Evolutionary conservation across 2,329 filamentous ascomycete genomes (phyloP).

Genomic region (Fusarium sp.): DNA sequence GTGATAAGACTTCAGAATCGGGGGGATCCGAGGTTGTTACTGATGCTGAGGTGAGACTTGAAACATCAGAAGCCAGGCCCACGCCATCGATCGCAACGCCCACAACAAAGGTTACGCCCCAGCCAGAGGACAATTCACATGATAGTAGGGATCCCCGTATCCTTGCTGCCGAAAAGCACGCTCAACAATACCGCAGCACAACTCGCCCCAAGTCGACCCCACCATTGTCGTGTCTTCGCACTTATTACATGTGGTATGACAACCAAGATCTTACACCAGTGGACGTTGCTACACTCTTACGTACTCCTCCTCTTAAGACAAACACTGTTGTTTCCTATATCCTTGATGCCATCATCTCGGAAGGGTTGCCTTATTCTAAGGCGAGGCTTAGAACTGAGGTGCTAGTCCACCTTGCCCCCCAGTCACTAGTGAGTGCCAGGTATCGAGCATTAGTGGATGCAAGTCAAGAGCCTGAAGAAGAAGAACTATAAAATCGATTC

Average conservation of each 20-base stretch:
- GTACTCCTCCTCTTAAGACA: slow-evolving; percentile 65
- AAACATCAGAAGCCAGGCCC: background rate
- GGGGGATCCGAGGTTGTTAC: slow-evolving; percentile 3
- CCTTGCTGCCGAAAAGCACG: slow-evolving; percentile 52
- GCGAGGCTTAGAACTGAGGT: slow-evolving; percentile 56
- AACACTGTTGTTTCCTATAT: slow-evolving; percentile 68
- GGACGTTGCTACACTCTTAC: slow-evolving; percentile 62
- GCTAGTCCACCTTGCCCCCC: slow-evolving; percentile 46
- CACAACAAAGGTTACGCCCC: background rate
- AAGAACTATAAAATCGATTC: background rate
- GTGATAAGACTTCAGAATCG: slow-evolving; percentile 48
- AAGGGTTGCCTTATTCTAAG: slow-evolving; percentile 59
- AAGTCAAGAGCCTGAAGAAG: slow-evolving; percentile 1
- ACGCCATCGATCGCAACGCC: background rate
- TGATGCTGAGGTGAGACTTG: slow-evolving; percentile 18
- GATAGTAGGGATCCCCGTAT: slow-evolving; percentile 51
- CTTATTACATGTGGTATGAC: slow-evolving; percentile 71
- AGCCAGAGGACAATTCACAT: background rate
- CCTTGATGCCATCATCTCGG: slow-evolving; percentile 60
- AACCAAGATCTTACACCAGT: slow-evolving; percentile 58
- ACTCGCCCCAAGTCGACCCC: slow-evolving; percentile 37
- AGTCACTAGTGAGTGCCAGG: slow-evolving; percentile 9
- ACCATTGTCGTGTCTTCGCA: slow-evolving; percentile 54
- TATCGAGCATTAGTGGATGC: slow-evolving; percentile 42
- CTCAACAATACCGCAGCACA: slow-evolving; percentile 47